phyloP scores from a whole-genome alignment of 2,329 filamentous ascomycete species.

The Trichoderma brevicompactum region DNA sequence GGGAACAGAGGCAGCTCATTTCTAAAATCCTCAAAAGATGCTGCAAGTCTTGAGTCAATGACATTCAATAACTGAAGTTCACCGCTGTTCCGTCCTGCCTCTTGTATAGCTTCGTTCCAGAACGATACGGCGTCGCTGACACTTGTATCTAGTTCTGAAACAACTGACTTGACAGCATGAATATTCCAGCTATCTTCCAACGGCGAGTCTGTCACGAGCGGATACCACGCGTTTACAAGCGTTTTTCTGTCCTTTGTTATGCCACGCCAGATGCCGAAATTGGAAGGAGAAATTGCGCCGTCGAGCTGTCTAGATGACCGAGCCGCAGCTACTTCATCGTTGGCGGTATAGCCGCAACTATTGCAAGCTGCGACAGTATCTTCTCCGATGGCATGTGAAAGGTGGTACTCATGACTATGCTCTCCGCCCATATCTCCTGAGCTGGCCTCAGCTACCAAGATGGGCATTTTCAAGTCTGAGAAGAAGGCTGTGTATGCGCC shows the following conservation, averaged over 20 bases:
- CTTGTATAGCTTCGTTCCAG: slow-evolving; percentile 51
- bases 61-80: slow-evolving; percentile 41
- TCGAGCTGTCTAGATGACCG: slow-evolving; percentile 28
- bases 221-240: slow-evolving; percentile 72
- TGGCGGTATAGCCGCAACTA: slow-evolving; percentile 75
- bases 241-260: slow-evolving; percentile 69
- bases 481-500: slow-evolving; percentile 77
- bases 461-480: slow-evolving; percentile 78
- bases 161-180: slow-evolving; percentile 66
- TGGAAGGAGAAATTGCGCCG: slow-evolving; percentile 18
- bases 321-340: slow-evolving; percentile 78
- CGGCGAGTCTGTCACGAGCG: slow-evolving; percentile 40
- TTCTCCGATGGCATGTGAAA: slow-evolving; percentile 78
- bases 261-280: slow-evolving; percentile 60
- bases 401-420: slow-evolving; percentile 93
- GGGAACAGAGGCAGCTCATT: slow-evolving; percentile 37
- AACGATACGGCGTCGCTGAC: slow-evolving; percentile 62
- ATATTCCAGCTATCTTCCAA: slow-evolving; percentile 49
- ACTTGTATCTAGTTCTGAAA: slow-evolving; percentile 72
- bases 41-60: slow-evolving; percentile 41
- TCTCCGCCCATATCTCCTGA: slow-evolving; percentile 96
- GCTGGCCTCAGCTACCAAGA: slow-evolving; percentile 83
- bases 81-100: slow-evolving; percentile 9
- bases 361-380: slow-evolving; percentile 80
- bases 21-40: slow-evolving; percentile 35